A percentile compares a stretch with the other conserved stretches of the same genome.
These are phyloP conservation scores for Pyrus hybrid DNA, from an alignment of 331 rosid species.

Conservation along the genomic window DNA sequence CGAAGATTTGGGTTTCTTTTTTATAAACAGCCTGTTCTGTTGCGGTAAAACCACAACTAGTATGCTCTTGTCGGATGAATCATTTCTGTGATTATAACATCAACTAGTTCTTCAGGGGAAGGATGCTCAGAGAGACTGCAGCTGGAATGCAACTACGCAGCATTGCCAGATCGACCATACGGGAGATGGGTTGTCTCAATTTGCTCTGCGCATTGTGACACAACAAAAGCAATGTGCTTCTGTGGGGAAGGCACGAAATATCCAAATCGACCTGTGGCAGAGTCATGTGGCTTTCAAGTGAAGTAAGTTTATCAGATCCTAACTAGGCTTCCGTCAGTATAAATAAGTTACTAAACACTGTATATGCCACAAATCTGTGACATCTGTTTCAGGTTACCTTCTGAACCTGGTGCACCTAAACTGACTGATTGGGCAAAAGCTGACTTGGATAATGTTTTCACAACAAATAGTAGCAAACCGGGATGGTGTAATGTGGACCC, in stretches of 20 bases:
- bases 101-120: constrained; percentile 46
- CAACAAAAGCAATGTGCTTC: constrained; percentile 85
- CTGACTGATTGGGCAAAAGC: constrained; percentile 55
- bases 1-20: neutral
- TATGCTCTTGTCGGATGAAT: neutral
- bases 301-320: constrained; percentile 42
- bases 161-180: constrained; percentile 41
- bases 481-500: constrained; percentile 99
- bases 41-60: neutral
- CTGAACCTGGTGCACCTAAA: constrained; percentile 60
- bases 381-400: constrained; percentile 50
- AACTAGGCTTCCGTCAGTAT: constrained; percentile 3
- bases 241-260: constrained; percentile 92
- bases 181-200: constrained; percentile 82
- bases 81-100: neutral
- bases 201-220: constrained; percentile 80
- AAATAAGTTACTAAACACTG: constrained; percentile 1
- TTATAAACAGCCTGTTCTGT: neutral
- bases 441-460: constrained; percentile 63
- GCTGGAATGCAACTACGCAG: constrained; percentile 55
- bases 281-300: constrained; percentile 71
- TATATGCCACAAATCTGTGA: constrained; percentile 8
- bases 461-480: constrained; percentile 55
- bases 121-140: constrained; percentile 54
- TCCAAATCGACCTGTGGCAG: constrained; percentile 82